Evolutionary conservation across 495 filamentous ascomycete genomes (phyloP), one percentile per base, ranked within the genome.

Genomic region (Penicillium bovifimosum): DNA sequence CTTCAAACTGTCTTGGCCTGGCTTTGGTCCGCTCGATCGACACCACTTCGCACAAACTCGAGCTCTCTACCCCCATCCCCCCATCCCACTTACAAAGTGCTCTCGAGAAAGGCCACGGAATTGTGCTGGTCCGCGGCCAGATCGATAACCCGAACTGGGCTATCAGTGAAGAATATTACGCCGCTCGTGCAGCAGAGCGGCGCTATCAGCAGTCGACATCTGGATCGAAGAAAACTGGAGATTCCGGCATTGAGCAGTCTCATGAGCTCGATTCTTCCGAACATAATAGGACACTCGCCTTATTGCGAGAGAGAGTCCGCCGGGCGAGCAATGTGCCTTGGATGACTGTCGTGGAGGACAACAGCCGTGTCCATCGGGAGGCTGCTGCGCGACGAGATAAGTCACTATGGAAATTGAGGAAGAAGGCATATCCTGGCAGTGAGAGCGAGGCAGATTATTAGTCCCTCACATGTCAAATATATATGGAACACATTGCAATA

Each of bases 61-160:
- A 80, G 20, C 64, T 83, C 5, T 55, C 73, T 11, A 80, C 76
- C 0, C 75, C 78, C 18, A 72, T 83, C 36, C 56, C 75, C 1
- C 35, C 56, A n/a, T 60, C 63, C 3, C 50, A 41, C 13, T 58
- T 78, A 26, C 53, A 58, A n/a, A 56, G 58, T 6, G 53, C 65
- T 3, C 48, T 78, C 7, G 60, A 71, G 24, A 40, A 71, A 28
- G 67, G 68, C 0, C 63, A 72, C 17, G 47, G 61, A 6, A 62
- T 83, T 5, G 66, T 83, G 32, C 66, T 84, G 1, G 78, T 82
- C 8, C 68, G 78, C 24, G 80, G 80, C 0, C 67, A 70, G 26
- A 47, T 81, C 10, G 80, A 79, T 58, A 76, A 69, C 34, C 78
- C 77, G 2, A 75, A 75, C 28, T 79, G 76, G 77, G 75, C 75